Conservation (phyloP, 2,329 filamentous ascomycete genomes). For the Plectosphaerella cucumerina region DNA sequence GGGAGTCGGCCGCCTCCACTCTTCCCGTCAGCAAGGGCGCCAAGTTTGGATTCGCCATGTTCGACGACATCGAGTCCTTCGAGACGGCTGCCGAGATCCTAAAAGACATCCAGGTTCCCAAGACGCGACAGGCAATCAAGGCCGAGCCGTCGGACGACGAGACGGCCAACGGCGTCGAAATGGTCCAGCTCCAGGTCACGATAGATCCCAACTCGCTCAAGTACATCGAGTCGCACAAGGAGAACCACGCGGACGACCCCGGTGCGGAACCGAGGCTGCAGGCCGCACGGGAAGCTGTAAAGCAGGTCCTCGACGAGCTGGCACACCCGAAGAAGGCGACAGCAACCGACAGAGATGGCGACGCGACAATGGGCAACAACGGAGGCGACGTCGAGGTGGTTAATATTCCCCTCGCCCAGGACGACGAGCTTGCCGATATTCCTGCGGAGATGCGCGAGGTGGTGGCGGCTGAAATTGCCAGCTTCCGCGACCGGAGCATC, state of each 20-base stretch:
- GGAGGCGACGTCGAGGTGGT: slow-evolving; percentile 76
- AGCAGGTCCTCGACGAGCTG: slow-evolving; percentile 64
- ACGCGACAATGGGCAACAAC: slow-evolving; percentile 65
- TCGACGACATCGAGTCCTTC: slow-evolving; percentile 85
- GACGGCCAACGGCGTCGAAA: slow-evolving; percentile 56
- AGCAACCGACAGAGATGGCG: slow-evolving; percentile 58
- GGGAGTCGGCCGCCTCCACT: slow-evolving; percentile 68
- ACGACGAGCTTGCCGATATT: slow-evolving; percentile 94
- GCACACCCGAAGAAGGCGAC: slow-evolving; percentile 59
- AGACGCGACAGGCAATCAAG: slow-evolving; percentile 63
- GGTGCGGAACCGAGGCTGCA: slow-evolving; percentile 65
- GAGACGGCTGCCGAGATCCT: slow-evolving; percentile 81
- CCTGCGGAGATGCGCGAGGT: slow-evolving; percentile 94
- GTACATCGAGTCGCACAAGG: slow-evolving; percentile 80
- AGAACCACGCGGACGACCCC: slow-evolving; percentile 59
- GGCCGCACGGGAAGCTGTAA: slow-evolving; percentile 63
- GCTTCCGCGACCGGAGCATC: slow-evolving; percentile 89
- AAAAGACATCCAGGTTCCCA: slow-evolving; percentile 75
- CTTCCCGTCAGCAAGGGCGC: slow-evolving; percentile 69
- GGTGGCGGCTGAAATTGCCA: slow-evolving; percentile 88
- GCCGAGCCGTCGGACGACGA: slow-evolving; percentile 36
- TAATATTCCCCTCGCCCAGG: slow-evolving; percentile 80
- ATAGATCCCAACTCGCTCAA: slow-evolving; percentile 80
- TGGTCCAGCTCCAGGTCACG: slow-evolving; percentile 65
- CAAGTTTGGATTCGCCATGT: slow-evolving; percentile 94